Percentiles rank a stretch among this genome's conserved stretches.
Evolutionary conservation across 108 stramenopile species (phyloP).

Genomic region (Nitzschia sp.): DNA sequence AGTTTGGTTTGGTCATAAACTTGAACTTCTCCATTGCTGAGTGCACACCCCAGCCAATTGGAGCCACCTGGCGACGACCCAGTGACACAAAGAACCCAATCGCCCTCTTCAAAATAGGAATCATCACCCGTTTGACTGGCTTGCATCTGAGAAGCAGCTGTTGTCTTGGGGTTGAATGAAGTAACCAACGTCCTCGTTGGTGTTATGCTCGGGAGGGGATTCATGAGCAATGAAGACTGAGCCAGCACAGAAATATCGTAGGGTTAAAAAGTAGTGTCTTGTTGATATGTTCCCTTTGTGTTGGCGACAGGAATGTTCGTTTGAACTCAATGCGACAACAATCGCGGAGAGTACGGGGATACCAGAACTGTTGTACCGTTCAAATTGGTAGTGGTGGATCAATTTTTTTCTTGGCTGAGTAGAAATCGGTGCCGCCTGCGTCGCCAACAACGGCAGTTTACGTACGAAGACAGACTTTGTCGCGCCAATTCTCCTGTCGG

Average conservation of each 20-base stretch:
- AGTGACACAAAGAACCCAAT: slow-evolving; percentile 52
- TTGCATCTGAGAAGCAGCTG: slow-evolving; percentile 6
- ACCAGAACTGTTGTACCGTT: too few relatives aligned
- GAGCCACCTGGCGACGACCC: slow-evolving; percentile 5
- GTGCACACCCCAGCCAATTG: slow-evolving; percentile 41
- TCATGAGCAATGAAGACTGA: too few relatives aligned
- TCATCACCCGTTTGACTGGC: slow-evolving; percentile 4
- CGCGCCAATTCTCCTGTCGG: too few relatives aligned
- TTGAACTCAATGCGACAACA: neutral
- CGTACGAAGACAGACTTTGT: too few relatives aligned
- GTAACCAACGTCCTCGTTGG: slow-evolving; percentile 49
- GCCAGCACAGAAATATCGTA: too few relatives aligned
- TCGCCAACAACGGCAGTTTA: neutral
- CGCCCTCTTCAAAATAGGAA: slow-evolving; percentile 48
- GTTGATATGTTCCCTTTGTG: too few relatives aligned
- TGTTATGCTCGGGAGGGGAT: neutral
- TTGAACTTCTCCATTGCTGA: slow-evolving; percentile 56
- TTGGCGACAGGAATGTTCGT: too few relatives aligned
- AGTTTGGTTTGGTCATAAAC: slow-evolving; percentile 48
- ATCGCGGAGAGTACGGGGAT: neutral
- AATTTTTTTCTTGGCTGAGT: neutral
- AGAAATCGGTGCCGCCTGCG: neutral
- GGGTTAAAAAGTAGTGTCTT: too few relatives aligned
- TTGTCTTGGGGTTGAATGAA: slow-evolving; percentile 46
- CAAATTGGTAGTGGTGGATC: too few relatives aligned